phyloP scores from a whole-genome alignment of 2,329 filamentous ascomycete species.

The Colletotrichum gloeosporioides region DNA sequence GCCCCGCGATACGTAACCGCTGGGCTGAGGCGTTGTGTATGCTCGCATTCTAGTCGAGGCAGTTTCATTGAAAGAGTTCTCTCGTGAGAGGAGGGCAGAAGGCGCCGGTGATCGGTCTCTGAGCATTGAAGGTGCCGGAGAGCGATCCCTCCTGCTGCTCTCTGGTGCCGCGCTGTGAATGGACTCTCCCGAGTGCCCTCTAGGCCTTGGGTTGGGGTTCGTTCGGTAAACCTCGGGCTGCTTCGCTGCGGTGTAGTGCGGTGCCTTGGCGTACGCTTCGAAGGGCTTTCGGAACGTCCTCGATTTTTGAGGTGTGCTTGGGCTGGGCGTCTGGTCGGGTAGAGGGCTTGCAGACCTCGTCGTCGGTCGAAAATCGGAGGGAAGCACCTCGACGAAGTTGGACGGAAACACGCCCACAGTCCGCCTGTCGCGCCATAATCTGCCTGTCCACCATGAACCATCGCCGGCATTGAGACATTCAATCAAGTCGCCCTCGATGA shows the following conservation, averaged over 20 bases:
- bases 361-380: constrained; percentile 82
- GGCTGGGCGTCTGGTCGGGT: constrained; percentile 59
- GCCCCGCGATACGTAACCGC: constrained; percentile 18
- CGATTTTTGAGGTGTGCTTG: constrained; percentile 63
- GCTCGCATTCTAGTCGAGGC: constrained; percentile 23
- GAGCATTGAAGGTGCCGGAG: constrained; percentile 19
- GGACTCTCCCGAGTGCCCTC: constrained; percentile 48
- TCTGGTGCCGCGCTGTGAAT: constrained; percentile 24
- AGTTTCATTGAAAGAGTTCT: constrained; percentile 19
- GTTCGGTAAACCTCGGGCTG: constrained; percentile 63
- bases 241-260: constrained; percentile 69
- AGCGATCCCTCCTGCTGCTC: constrained; percentile 10
- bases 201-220: constrained; percentile 37
- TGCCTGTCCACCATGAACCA: constrained; percentile 97
- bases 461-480: constrained; percentile 98
- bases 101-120: constrained; percentile 23
- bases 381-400: constrained; percentile 93
- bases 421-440: constrained; percentile 85
- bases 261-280: constrained; percentile 70
- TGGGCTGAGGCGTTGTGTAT: constrained; percentile 14
- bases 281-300: constrained; percentile 72
- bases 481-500: constrained; percentile 96
- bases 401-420: constrained; percentile 94
- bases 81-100: constrained; percentile 20
- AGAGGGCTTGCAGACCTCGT: constrained; percentile 66